Evolutionary conservation across 139 green algal genomes (phyloP).

Genomic region (Pleodorina starrii): DNA sequence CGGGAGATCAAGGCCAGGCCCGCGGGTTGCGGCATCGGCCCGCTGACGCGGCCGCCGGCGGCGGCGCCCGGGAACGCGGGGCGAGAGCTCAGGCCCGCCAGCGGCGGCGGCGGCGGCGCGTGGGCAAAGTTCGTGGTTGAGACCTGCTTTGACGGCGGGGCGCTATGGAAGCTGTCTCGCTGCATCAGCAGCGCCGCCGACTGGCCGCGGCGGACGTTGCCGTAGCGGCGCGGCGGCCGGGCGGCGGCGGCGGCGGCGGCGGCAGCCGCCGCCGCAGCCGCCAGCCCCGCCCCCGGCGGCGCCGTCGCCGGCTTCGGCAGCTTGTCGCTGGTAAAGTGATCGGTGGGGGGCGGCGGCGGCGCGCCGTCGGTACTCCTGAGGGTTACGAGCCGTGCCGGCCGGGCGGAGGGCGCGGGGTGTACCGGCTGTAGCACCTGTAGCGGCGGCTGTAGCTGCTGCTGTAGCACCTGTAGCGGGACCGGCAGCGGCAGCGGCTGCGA

Average conservation of each 20-base stretch:
- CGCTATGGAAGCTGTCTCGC: not conserved
- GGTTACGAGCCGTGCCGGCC: not conserved
- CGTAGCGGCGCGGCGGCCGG: not conserved
- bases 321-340: not conserved
- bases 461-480: not conserved
- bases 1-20: conserved; percentile 15
- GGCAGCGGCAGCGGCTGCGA: not conserved
- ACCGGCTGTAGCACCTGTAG: not conserved
- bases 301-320: not conserved
- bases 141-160: not conserved
- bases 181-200: not conserved
- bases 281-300: no score
- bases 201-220: not conserved
- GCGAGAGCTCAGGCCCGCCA: no score
- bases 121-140: not conserved
- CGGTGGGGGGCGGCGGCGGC: not conserved
- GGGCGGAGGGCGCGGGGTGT: not conserved
- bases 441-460: not conserved
- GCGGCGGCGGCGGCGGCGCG: no score
- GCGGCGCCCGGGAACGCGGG: no score
- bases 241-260: not conserved
- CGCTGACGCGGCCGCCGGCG: no score
- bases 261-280: not conserved
- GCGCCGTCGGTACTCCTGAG: not conserved
- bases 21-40: not conserved